Percentiles rank a stretch among this genome's conserved stretches.
These are phyloP conservation scores for Ogataea polymorpha DNA, from an alignment of 805 yeast genomes.

Conservation along the genomic window DNA sequence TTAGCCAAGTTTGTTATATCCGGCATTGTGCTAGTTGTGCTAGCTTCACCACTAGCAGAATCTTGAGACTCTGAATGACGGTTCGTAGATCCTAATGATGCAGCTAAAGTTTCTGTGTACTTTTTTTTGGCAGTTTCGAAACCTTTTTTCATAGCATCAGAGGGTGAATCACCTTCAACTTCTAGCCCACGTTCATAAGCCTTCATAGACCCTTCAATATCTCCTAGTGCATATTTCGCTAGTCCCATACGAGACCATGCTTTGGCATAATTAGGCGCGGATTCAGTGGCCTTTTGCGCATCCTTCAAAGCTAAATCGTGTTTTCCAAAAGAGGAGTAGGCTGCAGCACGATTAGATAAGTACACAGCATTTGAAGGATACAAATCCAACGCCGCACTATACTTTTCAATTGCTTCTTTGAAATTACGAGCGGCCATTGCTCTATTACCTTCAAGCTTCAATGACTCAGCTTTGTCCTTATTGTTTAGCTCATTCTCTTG, in stretches of 20 bases:
- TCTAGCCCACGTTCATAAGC: conserved; percentile 89
- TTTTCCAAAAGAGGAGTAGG: conserved; percentile 73
- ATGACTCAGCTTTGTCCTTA: conserved; percentile 72
- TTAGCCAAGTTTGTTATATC: conserved; percentile 58
- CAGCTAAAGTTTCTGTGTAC: conserved; percentile 69
- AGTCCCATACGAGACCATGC: conserved; percentile 94
- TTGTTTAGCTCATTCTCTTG: conserved; percentile 48
- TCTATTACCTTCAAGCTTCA: conserved; percentile 85
- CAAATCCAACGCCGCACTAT: conserved; percentile 74
- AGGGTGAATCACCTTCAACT: conserved; percentile 78
- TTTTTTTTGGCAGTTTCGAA: conserved; percentile 90
- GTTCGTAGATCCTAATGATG: conserved; percentile 31
- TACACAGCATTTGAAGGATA: conserved; percentile 77
- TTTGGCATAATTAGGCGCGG: conserved; percentile 80
- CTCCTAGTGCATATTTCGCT: conserved; percentile 93
- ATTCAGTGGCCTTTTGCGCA: conserved; percentile 75
- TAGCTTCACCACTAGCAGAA: conserved; percentile 22
- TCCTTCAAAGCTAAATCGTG: conserved; percentile 79
- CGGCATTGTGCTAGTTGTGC: conserved; percentile 57
- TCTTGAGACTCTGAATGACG: conserved; percentile 16
- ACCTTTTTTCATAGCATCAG: conserved; percentile 90
- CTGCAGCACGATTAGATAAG: conserved; percentile 95
- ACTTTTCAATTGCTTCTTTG: conserved; percentile 66
- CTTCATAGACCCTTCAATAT: conserved; percentile 81
- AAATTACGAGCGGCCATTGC: conserved; percentile 79